phyloP scores from a whole-genome alignment of 345 rosid species.

The Salix exigua region DNA sequence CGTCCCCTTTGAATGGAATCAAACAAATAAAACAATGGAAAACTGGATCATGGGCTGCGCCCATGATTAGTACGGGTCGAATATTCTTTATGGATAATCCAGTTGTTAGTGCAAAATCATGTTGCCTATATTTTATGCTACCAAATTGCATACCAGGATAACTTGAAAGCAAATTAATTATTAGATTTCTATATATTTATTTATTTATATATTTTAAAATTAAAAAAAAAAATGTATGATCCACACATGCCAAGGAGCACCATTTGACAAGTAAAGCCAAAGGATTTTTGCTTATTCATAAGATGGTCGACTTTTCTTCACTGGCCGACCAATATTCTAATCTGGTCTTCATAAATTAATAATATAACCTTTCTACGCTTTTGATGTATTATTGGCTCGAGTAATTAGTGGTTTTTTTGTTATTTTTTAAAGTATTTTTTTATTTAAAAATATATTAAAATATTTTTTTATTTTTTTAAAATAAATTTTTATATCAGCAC shows the following conservation, averaged over 20 bases:
- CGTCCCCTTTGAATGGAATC: not conserved
- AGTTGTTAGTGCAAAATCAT: constrained; percentile 8
- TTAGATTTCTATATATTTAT: not conserved
- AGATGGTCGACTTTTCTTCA: constrained; percentile 2
- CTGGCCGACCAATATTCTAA: constrained; percentile 32
- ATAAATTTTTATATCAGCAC: too few species aligned
- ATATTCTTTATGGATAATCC: constrained; percentile 22
- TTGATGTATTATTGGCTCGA: too few species aligned
- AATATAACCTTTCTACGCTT: not conserved
- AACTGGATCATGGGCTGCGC: not conserved
- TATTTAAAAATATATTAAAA: too few species aligned
- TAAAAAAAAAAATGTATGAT: too few species aligned
- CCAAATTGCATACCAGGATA: not conserved
- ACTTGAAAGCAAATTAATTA: not conserved
- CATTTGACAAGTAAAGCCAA: not conserved
- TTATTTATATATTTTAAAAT: too few species aligned
- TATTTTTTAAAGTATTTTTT: too few species aligned
- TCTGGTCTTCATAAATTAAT: not conserved
- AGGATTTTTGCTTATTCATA: not conserved
- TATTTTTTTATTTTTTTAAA: too few species aligned
- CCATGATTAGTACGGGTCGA: constrained; percentile 11
- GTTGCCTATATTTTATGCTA: not conserved
- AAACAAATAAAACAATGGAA: not conserved
- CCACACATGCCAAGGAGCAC: not conserved
- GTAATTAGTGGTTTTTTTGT: too few species aligned